Conservation (phyloP, 148 eudicot species). For the Persicaria tinctoria region DNA sequence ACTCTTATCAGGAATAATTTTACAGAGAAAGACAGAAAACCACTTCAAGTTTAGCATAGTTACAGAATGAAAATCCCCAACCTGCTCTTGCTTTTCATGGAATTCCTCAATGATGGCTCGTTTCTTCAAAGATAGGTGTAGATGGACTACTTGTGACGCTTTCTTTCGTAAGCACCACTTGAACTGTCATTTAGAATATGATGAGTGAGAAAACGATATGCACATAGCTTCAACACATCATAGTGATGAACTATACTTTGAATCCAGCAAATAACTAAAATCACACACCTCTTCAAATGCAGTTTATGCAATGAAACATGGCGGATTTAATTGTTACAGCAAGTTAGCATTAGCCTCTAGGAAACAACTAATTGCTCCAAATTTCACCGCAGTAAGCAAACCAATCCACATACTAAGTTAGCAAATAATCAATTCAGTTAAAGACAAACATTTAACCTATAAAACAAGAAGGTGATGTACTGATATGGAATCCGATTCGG, state of each 20-base stretch:
- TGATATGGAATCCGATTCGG: background rate
- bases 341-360: too few relatives aligned
- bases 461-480: background rate
- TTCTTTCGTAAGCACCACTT: conserved; percentile 79
- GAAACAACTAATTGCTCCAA: too few relatives aligned
- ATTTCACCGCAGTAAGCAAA: background rate
- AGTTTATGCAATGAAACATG: too few relatives aligned
- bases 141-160: conserved; percentile 85
- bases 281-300: too few relatives aligned
- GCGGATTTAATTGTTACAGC: too few relatives aligned
- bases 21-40: too few relatives aligned
- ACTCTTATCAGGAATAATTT: background rate
- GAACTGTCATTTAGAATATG: conserved; percentile 40
- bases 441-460: background rate
- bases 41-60: background rate
- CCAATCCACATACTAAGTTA: background rate
- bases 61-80: conserved; percentile 14
- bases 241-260: background rate
- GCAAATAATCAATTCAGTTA: background rate
- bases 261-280: too few relatives aligned
- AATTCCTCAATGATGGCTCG: conserved; percentile 78
- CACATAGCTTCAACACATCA: background rate
- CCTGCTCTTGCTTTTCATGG: conserved; percentile 96
- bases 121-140: conserved; percentile 81
- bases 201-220: background rate